A percentile compares a stretch with the other conserved stretches of the same genome.
Conservation (phyloP, 2,329 filamentous ascomycete genomes). For the Cercospora sp. region DNA sequence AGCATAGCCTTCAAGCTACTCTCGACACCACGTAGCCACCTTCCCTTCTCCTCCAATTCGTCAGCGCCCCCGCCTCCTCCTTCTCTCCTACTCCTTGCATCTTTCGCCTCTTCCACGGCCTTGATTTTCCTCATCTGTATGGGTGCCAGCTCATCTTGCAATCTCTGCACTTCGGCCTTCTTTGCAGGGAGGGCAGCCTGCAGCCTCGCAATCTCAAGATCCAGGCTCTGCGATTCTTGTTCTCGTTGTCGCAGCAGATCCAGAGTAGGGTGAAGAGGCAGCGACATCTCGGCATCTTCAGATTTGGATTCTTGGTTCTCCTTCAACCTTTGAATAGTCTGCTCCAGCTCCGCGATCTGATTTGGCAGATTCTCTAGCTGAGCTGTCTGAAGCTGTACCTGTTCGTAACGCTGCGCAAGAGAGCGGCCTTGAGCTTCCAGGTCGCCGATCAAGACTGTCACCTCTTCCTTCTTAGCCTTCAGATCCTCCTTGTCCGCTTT, state of each 20-base stretch:
- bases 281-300: slow-evolving; percentile 42
- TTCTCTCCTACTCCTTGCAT: slow-evolving; percentile 69
- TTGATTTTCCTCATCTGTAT: slow-evolving; percentile 67
- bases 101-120: slow-evolving; percentile 66
- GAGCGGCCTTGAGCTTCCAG: slow-evolving; percentile 66
- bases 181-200: slow-evolving; percentile 65
- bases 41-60: slow-evolving; percentile 71
- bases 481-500: slow-evolving; percentile 70
- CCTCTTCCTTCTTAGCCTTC: slow-evolving; percentile 76
- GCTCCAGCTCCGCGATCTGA: slow-evolving; percentile 55
- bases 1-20: slow-evolving; percentile 62
- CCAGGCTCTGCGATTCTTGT: slow-evolving; percentile 44
- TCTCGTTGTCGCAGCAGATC: slow-evolving; percentile 44
- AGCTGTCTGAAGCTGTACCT: slow-evolving; percentile 53
- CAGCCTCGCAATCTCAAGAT: slow-evolving; percentile 50
- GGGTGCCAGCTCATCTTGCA: slow-evolving; percentile 67
- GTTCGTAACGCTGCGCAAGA: slow-evolving; percentile 57
- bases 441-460: slow-evolving; percentile 69
- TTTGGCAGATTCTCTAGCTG: slow-evolving; percentile 54
- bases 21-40: slow-evolving; percentile 74
- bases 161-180: slow-evolving; percentile 64
- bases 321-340: slow-evolving; percentile 51
- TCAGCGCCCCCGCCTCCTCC: slow-evolving; percentile 63
- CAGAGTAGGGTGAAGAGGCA: slow-evolving; percentile 48
- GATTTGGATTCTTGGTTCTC: slow-evolving; percentile 40